phyloP scores from a whole-genome alignment of 805 yeast genomes.

The Wickerhamia fluorescens region DNA sequence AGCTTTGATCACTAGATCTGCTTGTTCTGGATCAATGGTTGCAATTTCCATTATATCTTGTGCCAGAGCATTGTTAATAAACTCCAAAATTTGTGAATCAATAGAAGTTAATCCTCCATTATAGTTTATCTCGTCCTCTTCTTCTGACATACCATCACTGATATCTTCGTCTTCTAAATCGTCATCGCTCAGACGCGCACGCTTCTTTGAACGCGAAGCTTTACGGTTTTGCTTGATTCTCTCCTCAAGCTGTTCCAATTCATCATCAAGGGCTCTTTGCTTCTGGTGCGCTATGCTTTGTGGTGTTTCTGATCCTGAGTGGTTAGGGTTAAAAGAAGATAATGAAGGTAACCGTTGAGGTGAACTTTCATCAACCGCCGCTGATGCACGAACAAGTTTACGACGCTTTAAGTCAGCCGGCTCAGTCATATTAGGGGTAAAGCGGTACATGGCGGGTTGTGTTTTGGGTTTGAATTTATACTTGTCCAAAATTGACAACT shows the following conservation, averaged over 20 bases:
- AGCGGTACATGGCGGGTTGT: slow-evolving; percentile 26
- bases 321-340: slow-evolving; percentile 3
- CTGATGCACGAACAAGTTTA: slow-evolving; percentile 30
- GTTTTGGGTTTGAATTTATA: slow-evolving; percentile 26
- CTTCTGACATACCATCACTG: slow-evolving; percentile 46
- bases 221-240: slow-evolving; percentile 28
- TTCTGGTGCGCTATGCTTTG: not conserved
- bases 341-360: slow-evolving; percentile 5
- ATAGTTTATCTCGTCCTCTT: slow-evolving; percentile 29
- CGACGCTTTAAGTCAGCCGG: slow-evolving; percentile 27
- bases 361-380: slow-evolving; percentile 11
- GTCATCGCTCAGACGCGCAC: slow-evolving; percentile 24
- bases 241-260: slow-evolving; percentile 34
- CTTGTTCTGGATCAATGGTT: slow-evolving; percentile 59
- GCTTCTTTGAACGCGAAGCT: slow-evolving; percentile 11
- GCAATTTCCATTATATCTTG: slow-evolving; percentile 79
- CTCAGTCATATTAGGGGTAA: slow-evolving; percentile 12
- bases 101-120: slow-evolving; percentile 38
- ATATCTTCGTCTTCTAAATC: slow-evolving; percentile 37
- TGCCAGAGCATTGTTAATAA: slow-evolving; percentile 69
- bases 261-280: slow-evolving; percentile 17
- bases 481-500: slow-evolving; percentile 36
- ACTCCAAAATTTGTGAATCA: slow-evolving; percentile 62
- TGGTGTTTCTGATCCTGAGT: slow-evolving; percentile 1
- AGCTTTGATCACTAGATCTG: slow-evolving; percentile 51